These are phyloP conservation scores for Gossypium trilobum DNA, from an alignment of 441 rosid species.

Conservation along the genomic window DNA sequence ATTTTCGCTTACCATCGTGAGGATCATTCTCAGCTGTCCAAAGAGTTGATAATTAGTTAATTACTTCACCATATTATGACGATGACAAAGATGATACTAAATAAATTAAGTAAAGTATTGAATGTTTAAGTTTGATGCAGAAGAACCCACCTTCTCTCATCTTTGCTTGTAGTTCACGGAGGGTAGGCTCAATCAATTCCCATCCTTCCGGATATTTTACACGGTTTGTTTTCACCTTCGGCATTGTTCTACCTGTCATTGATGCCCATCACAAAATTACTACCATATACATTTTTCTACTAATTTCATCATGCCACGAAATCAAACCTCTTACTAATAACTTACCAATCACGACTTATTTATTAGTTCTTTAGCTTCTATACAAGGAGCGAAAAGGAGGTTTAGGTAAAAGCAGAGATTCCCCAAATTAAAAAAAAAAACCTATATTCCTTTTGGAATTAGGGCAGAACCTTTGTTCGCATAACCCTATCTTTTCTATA, in stretches of 20 bases:
- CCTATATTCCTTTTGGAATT: not conserved
- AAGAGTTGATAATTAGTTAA: not conserved
- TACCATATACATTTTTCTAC: not conserved
- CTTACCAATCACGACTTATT: not conserved
- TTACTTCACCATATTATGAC: not conserved
- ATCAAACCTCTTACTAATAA: not conserved
- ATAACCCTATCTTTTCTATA: not conserved
- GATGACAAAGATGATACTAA: not conserved
- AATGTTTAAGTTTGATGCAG: not conserved
- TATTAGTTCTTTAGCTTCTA: not conserved
- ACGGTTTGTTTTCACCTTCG: conserved; percentile 62
- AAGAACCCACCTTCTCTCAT: conserved; percentile 51
- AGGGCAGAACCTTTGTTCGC: not conserved
- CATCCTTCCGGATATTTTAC: conserved; percentile 58
- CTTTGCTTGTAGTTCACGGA: conserved; percentile 46
- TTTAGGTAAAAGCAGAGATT: not conserved
- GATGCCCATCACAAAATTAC: not conserved
- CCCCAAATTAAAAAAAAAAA: not conserved
- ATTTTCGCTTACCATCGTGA: conserved; percentile 53
- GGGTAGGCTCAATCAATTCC: conserved; percentile 62
- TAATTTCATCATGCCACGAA: not conserved
- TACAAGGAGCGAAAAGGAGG: not conserved
- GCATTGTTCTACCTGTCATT: conserved; percentile 35
- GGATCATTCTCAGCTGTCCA: conserved; percentile 52
- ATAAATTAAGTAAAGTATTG: not conserved